These are phyloP conservation scores for Schizosaccharomyces lindneri DNA, from an alignment of 805 yeast genomes.

Conservation along the genomic window DNA sequence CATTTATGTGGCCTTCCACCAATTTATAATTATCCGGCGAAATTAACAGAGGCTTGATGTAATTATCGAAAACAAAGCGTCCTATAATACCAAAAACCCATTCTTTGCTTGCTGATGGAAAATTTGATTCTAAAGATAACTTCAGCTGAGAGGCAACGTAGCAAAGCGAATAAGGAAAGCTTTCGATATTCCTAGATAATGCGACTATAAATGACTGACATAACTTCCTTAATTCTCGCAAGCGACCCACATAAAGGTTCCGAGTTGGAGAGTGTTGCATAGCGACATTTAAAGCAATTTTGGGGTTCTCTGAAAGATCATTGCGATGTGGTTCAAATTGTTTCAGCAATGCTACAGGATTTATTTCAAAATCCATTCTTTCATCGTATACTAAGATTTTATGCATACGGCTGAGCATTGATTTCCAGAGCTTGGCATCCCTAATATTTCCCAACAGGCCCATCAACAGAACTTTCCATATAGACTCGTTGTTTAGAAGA, in stretches of 20 bases:
- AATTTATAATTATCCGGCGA: slow-evolving; percentile 27
- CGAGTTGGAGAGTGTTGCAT: slow-evolving; percentile 61
- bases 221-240: slow-evolving; percentile 49
- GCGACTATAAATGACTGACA: slow-evolving; percentile 34
- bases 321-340: slow-evolving; percentile 12
- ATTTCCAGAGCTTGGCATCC: slow-evolving; percentile 14
- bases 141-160: slow-evolving; percentile 24
- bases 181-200: slow-evolving; percentile 21
- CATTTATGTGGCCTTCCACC: slow-evolving; percentile 14
- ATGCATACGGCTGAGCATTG: slow-evolving; percentile 18
- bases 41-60: slow-evolving; percentile 15
- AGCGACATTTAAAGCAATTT: slow-evolving; percentile 28
- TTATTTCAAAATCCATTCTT: slow-evolving; percentile 45
- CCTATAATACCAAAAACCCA: slow-evolving; percentile 45
- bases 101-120: slow-evolving; percentile 34
- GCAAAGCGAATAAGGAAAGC: slow-evolving; percentile 29
- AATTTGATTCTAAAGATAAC: slow-evolving; percentile 14
- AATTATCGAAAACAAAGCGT: slow-evolving; percentile 18
- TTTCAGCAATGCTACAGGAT: slow-evolving; percentile 27
- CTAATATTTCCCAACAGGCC: slow-evolving; percentile 15
- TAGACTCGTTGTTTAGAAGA: slow-evolving; percentile 11
- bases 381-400: slow-evolving; percentile 15
- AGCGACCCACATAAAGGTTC: slow-evolving; percentile 39
- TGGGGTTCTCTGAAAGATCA: background rate
- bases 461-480: slow-evolving; percentile 23